Evolutionary conservation across 106 monocot species (phyloP), one percentile per base, ranked within the genome.

Genomic region (Platanthera zijinensis): DNA sequence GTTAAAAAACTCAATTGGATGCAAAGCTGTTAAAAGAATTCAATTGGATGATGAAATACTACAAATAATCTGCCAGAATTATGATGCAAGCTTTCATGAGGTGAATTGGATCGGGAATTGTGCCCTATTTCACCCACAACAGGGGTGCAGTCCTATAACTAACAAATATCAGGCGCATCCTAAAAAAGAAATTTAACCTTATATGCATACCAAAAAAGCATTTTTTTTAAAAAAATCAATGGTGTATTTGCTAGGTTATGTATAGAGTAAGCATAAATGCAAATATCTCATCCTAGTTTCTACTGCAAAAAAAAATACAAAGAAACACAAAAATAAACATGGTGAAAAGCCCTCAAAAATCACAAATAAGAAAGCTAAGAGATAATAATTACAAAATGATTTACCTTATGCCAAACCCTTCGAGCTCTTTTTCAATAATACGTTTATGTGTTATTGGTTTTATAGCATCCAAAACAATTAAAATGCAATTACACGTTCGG

Each of bases 401-500:
- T 52, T 93, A 97, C 96, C 96, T 91, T 86, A 97, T 97, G 50
- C 96, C 96, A 85, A 97, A 97, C 67, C 93, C 96, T 78, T 97
- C 96, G 2, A 97, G 87, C 75, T 97, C 96, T 82, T 97, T 97
- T 75, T 97, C 96, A 77, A 97, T 97, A 50, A 97, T 86, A 39
- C 96, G 89, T 82, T 97, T 97, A 85, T 97, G 96, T 45, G 96
- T 97, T 81, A 97, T 97, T 22, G 96, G 96, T 72, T 97, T 97
- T 69, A 97, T 97, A 45, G 96, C 96, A 89, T 97, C 96, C 73
- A 97, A 93, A 77, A 97, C 96, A 82, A 97, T 97, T 73, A 97
- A 84, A 77, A 97, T 97, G 74, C 89, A 89, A 72, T 91, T 97
- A 82, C 96, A 97, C 64, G 96, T 97, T 80, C 96, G 86, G 39